Evolutionary conservation across 2,329 filamentous ascomycete species (phyloP), one percentile per base, ranked within the genome.

Genomic region (Fusarium clavum): DNA sequence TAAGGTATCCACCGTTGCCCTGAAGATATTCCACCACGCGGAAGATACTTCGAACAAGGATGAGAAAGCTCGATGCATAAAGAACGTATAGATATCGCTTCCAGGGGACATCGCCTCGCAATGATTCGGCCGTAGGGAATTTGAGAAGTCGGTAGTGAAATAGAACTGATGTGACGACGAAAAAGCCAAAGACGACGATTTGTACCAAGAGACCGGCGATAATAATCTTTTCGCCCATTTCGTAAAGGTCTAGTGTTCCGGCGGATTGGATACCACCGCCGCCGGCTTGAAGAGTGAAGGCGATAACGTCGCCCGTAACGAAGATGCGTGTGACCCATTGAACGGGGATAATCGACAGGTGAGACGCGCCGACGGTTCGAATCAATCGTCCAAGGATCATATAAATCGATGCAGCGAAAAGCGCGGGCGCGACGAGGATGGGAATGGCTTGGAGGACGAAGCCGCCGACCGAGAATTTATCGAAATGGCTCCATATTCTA

Each of bases 311-410:
- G 0, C 61, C 61, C 0, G 43, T 64, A 7, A 64, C 61, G 3
- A 64, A 64, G 2, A 64, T 46, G 3, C 60, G 60, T 20, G 60
- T 64, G 3, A 64, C 61, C 61, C 61, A 64, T 38, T 57, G 54
- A 6, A 64, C 61, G 2, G 61, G 61, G 2, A 64, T 8, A 1
- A 64, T 22, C 3, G 60, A 64, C 3, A 64, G 18, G 1, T 64
- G 59, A 0, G 61, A 29, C 2, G 59, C 61, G 14, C 51, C 59
- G 8, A 64, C 44, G 1, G 61, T 64, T 34, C 59, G 49, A 3
- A 64, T 64, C 4, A 64, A 12, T 13, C 61, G 61, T 3, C 61
- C 61, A 25, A 64, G 61, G 3, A 64, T 64, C 61, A 64, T 64
- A 4, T 64, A 64, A 13, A 64, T 64, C 25, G 61, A 64, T 5